A percentile compares a stretch with the other conserved stretches of the same genome.
Evolutionary conservation across 2,329 filamentous ascomycete genomes (phyloP).

Genomic region (Ramularia endophylla): DNA sequence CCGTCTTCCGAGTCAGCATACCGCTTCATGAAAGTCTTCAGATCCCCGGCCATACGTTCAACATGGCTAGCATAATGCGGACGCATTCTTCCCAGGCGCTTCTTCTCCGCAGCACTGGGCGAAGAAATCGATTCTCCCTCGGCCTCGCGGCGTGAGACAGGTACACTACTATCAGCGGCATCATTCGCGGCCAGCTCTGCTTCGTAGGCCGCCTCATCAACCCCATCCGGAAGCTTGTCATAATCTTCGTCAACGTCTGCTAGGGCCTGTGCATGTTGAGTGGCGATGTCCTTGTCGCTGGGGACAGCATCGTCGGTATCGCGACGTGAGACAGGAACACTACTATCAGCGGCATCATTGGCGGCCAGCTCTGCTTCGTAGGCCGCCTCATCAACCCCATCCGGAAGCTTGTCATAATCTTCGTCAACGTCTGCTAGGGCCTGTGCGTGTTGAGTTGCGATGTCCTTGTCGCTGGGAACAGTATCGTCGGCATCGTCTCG

Average conservation of each 20-base stretch:
- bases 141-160: too few relatives aligned
- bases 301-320: too few relatives aligned
- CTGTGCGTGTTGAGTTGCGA: too few relatives aligned
- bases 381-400: background rate
- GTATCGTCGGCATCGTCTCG: too few relatives aligned
- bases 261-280: too few relatives aligned
- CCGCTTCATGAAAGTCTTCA: too few relatives aligned
- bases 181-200: background rate
- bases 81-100: conserved; percentile 4
- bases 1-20: background rate
- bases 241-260: background rate
- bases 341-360: background rate
- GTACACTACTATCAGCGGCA: background rate
- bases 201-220: background rate
- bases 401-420: background rate
- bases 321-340: too few relatives aligned
- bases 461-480: too few relatives aligned
- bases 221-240: background rate
- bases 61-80: conserved; percentile 1
- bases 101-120: background rate
- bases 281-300: too few relatives aligned
- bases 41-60: too few relatives aligned
- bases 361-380: conserved; percentile 1
- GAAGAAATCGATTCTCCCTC: too few relatives aligned
- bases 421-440: background rate